Evolutionary conservation across 1,284 basidiomycete species (phyloP).

Genomic region (Naganishia liquefaciens): DNA sequence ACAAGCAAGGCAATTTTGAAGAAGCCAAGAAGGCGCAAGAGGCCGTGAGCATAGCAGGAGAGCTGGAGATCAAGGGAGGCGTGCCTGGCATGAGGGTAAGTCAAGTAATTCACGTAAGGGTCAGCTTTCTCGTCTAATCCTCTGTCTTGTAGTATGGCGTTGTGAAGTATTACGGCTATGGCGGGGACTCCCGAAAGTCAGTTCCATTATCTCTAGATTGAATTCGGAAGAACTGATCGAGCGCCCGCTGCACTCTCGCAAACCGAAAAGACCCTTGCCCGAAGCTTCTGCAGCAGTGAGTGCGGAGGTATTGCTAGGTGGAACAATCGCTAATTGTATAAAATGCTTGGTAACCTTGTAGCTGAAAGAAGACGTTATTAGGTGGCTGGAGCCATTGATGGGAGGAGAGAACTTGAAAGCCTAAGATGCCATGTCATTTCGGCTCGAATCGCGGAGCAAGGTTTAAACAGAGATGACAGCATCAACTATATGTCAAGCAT

Average conservation of each 20-base stretch:
- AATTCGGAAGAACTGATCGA: background rate
- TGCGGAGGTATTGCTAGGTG: background rate
- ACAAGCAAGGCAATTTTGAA: conserved; percentile 32
- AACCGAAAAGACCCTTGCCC: conserved; percentile 1
- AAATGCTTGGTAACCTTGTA: background rate
- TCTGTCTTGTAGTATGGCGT: conserved; percentile 33
- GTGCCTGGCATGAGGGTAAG: conserved; percentile 38
- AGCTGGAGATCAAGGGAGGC: conserved; percentile 36
- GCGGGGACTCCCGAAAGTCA: conserved; percentile 36
- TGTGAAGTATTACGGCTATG: conserved; percentile 38
- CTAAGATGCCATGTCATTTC: background rate
- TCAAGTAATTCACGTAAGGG: background rate
- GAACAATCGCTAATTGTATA: background rate
- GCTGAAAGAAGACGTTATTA: conserved; percentile 30
- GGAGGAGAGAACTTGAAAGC: conserved; percentile 26
- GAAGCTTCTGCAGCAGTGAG: conserved; percentile 20
- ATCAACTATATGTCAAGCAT: too few relatives aligned
- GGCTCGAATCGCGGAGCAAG: background rate
- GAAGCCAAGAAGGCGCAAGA: conserved; percentile 35
- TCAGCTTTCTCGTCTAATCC: background rate
- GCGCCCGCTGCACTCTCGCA: background rate
- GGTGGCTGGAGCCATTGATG: conserved; percentile 34
- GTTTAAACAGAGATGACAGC: too few relatives aligned
- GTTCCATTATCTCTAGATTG: background rate
- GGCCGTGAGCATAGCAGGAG: conserved; percentile 34